phyloP scores from a whole-genome alignment of 2,329 filamentous ascomycete species.

The Zymoseptoria passerinii region DNA sequence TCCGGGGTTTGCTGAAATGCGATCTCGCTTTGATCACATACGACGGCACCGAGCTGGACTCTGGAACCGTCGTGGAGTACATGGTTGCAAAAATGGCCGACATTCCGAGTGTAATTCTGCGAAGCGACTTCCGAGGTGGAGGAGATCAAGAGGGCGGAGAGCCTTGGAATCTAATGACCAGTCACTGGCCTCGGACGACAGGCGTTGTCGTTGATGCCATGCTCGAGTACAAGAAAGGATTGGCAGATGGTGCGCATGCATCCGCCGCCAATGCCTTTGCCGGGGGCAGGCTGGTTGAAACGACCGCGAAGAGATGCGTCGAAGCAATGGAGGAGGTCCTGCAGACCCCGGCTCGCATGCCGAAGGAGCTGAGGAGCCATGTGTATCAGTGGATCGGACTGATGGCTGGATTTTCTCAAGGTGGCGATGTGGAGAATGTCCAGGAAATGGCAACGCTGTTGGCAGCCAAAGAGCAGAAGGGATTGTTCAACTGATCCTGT shows the following conservation, averaged over 20 bases:
- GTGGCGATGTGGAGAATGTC: slow-evolving; percentile 5
- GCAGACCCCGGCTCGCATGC: slow-evolving; percentile 9
- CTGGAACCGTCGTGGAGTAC: slow-evolving; percentile 13
- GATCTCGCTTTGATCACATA: slow-evolving; percentile 12
- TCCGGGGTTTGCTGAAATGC: slow-evolving; percentile 9
- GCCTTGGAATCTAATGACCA: slow-evolving; percentile 14
- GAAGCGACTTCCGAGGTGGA: slow-evolving; percentile 11
- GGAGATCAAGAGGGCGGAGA: slow-evolving; percentile 11
- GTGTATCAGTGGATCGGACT: slow-evolving; percentile 12
- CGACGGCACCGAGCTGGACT: slow-evolving; percentile 13
- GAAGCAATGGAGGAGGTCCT: slow-evolving; percentile 8
- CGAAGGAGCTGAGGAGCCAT: slow-evolving; percentile 7
- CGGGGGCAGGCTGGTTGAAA: slow-evolving; percentile 6
- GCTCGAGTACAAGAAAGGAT: slow-evolving; percentile 10
- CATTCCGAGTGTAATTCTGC: slow-evolving; percentile 10
- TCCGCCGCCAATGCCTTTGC: neutral
- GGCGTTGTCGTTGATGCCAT: slow-evolving; percentile 12
- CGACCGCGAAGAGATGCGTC: slow-evolving; percentile 10
- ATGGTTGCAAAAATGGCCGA: slow-evolving; percentile 13
- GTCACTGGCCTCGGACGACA: slow-evolving; percentile 10
- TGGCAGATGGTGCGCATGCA: slow-evolving; percentile 1
- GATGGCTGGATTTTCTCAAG: slow-evolving; percentile 11
- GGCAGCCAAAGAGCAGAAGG: slow-evolving; percentile 7
- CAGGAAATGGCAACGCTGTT: slow-evolving; percentile 3
- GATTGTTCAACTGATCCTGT: neutral